Conservation (phyloP, 495 filamentous ascomycete species). For the Aspergillus taichungensis region DNA sequence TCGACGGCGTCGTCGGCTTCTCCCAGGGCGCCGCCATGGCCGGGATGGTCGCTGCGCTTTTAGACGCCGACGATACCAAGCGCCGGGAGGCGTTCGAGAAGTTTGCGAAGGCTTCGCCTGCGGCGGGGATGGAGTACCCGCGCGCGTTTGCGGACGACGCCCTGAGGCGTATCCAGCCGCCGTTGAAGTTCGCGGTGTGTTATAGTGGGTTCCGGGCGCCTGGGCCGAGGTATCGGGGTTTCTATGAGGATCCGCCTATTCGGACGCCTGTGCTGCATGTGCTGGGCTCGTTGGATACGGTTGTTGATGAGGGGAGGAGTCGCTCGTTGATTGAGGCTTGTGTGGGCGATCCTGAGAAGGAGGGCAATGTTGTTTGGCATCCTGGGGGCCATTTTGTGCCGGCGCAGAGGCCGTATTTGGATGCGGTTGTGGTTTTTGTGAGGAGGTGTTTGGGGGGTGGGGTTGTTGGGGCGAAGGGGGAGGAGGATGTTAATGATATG, state of each 20-base stretch:
- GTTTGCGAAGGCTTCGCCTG: conserved; percentile 8
- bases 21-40: conserved; percentile 61
- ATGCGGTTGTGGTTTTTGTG: conserved; percentile 67
- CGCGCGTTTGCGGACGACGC: conserved; percentile 36
- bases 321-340: conserved; percentile 59
- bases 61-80: conserved; percentile 42
- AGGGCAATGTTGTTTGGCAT: conserved; percentile 64
- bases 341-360: conserved; percentile 39
- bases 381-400: conserved; percentile 93
- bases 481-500: conserved; percentile 54
- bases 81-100: conserved; percentile 39
- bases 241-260: conserved; percentile 66
- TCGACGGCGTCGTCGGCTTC: conserved; percentile 72
- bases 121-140: conserved; percentile 37
- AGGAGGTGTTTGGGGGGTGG: conserved; percentile 43
- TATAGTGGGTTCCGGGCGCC: conserved; percentile 75
- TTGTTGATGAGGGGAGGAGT: conserved; percentile 72
- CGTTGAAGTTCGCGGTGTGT: conserved; percentile 66
- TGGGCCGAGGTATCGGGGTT: conserved; percentile 49
- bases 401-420: conserved; percentile 67
- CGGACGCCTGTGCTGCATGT: conserved; percentile 73
- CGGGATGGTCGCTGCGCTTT: conserved; percentile 53
- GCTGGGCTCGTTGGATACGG: conserved; percentile 75
- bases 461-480: conserved; percentile 33
- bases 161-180: conserved; percentile 27